phyloP scores from a whole-genome alignment of 176 grass and related monocot species.

The Oryza officinalis region DNA sequence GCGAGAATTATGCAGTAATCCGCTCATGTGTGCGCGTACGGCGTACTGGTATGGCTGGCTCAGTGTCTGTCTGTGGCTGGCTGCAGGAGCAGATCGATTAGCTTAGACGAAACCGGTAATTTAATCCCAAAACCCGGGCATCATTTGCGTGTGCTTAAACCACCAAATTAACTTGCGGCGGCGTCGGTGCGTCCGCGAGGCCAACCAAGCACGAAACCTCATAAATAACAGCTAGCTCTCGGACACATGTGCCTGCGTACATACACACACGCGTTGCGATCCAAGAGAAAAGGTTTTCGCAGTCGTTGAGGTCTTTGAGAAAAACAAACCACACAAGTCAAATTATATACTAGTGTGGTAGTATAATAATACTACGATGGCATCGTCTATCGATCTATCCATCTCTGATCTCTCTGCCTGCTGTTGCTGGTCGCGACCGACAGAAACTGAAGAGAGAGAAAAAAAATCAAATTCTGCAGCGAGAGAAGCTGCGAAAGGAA shows the following conservation, averaged over 20 bases:
- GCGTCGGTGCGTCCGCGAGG: slow-evolving; percentile 42
- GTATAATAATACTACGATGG: no score
- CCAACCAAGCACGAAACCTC: slow-evolving; percentile 7
- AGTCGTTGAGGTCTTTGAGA: neutral
- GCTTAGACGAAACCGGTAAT: slow-evolving; percentile 26
- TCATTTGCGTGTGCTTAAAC: slow-evolving; percentile 43
- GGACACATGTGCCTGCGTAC: neutral
- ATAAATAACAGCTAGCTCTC: slow-evolving; percentile 19
- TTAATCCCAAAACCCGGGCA: slow-evolving; percentile 1
- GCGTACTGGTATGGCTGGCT: neutral
- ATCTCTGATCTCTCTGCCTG: no score
- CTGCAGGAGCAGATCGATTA: neutral
- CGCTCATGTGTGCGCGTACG: neutral
- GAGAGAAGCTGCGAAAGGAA: slow-evolving; percentile 9
- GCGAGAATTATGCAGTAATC: neutral
- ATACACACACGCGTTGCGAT: neutral
- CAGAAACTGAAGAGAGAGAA: slow-evolving; percentile 12
- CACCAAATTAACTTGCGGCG: slow-evolving; percentile 18
- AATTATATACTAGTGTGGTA: neutral
- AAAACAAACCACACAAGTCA: slow-evolving; percentile 24
- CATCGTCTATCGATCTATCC: no score
- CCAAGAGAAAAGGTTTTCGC: slow-evolving; percentile 2
- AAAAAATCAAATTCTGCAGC: neutral
- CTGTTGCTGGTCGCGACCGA: slow-evolving; percentile 34
- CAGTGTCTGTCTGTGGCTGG: neutral